Evolutionary conservation across 768 basidiomycete genomes (phyloP).

Genomic region (Chalciporus chontae): DNA sequence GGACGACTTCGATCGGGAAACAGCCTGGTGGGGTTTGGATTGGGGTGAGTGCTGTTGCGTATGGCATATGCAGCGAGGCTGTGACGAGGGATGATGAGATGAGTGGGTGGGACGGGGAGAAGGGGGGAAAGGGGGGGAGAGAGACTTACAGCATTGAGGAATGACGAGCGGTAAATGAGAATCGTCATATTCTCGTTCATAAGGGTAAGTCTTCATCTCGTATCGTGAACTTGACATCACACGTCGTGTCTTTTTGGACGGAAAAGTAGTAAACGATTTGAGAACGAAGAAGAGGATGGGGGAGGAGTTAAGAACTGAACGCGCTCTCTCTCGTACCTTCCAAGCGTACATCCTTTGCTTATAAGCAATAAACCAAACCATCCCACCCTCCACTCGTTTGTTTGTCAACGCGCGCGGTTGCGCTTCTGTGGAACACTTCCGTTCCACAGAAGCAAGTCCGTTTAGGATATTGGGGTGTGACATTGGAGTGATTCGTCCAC

Average conservation of each 20-base stretch:
- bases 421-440: too few relatives aligned
- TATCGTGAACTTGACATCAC: neutral
- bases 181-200: neutral
- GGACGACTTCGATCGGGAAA: constrained; percentile 26
- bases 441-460: too few relatives aligned
- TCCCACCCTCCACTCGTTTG: too few relatives aligned
- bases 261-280: neutral
- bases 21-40: constrained; percentile 16
- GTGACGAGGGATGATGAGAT: neutral
- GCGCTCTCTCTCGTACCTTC: too few relatives aligned
- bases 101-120: neutral
- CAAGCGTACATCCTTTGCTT: too few relatives aligned
- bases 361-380: too few relatives aligned
- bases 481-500: too few relatives aligned
- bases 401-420: too few relatives aligned
- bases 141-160: neutral
- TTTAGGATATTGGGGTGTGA: too few relatives aligned
- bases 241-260: neutral
- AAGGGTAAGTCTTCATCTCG: neutral
- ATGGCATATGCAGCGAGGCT: neutral
- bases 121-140: neutral
- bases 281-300: neutral
- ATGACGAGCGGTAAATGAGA: neutral
- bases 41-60: constrained; percentile 4
- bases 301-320: neutral